These are phyloP conservation scores for Drechslerella stenobrocha DNA, from an alignment of 2,329 filamentous ascomycete species.

Conservation along the genomic window DNA sequence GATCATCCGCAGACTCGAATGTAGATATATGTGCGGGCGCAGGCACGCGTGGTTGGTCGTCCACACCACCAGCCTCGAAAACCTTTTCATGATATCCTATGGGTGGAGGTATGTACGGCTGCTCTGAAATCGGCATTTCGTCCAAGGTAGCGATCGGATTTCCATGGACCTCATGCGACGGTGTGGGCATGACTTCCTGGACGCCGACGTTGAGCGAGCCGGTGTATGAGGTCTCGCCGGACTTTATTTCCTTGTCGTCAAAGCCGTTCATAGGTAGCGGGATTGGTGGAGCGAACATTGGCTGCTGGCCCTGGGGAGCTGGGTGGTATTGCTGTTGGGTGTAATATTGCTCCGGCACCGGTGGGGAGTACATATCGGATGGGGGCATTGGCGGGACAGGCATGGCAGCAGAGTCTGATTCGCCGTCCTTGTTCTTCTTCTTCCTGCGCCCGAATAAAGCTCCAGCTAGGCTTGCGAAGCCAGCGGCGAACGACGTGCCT, in stretches of 20 bases:
- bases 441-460: conserved; percentile 31
- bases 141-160: conserved; percentile 8
- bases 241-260: conserved; percentile 37
- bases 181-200: conserved; percentile 41
- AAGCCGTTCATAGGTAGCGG: conserved; percentile 8
- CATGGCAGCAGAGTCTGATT: conserved; percentile 13
- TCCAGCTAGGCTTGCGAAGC: conserved; percentile 16
- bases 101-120: conserved; percentile 4
- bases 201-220: conserved; percentile 24
- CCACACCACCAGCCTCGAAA: conserved; percentile 54
- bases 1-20: background rate
- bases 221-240: conserved; percentile 5
- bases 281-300: conserved; percentile 26
- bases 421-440: conserved; percentile 40
- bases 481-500: conserved; percentile 30
- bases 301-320: conserved; percentile 8
- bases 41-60: background rate
- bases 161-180: conserved; percentile 15
- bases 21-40: background rate
- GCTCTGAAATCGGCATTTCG: background rate
- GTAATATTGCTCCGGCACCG: conserved; percentile 1
- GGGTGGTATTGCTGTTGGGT: conserved; percentile 8
- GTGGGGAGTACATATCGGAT: background rate
- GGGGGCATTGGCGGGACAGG: conserved; percentile 27
- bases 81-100: conserved; percentile 55